Evolutionary conservation across 352 stramenopile genomes (phyloP).

Genomic region (Pythium guiyangense): DNA sequence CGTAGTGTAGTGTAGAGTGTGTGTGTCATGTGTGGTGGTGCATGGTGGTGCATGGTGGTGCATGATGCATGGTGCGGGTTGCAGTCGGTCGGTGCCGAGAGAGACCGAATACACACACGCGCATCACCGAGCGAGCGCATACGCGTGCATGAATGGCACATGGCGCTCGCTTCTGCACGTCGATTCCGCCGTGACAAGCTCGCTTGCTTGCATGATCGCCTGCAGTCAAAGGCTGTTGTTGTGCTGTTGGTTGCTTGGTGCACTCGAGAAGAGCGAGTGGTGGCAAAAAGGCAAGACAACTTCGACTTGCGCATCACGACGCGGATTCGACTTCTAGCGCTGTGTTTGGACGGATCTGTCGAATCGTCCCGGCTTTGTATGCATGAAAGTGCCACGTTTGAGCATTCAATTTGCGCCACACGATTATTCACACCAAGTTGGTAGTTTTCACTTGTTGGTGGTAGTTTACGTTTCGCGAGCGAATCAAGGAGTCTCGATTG

Average conservation of each 20-base stretch:
- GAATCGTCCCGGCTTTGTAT: neutral
- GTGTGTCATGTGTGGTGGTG: too few species aligned
- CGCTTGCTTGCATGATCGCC: neutral
- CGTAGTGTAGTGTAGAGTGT: neutral
- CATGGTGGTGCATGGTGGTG: too few species aligned
- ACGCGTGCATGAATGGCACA: too few species aligned
- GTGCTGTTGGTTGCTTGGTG: neutral
- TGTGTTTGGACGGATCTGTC: neutral
- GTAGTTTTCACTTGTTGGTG: neutral
- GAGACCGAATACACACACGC: too few species aligned
- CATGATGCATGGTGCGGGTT: too few species aligned
- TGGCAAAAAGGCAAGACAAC: neutral
- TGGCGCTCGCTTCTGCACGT: too few species aligned
- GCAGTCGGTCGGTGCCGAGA: too few species aligned
- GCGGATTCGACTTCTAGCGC: neutral
- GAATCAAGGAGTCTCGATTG: too few species aligned
- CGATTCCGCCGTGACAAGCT: neutral
- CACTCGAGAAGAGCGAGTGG: too few species aligned
- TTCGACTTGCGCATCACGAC: neutral
- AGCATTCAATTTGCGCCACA: slow-evolving; percentile 13
- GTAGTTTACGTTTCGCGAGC: too few species aligned
- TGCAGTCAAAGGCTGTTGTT: too few species aligned
- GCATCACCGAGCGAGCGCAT: too few species aligned
- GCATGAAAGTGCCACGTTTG: slow-evolving; percentile 9
- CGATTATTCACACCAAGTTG: slow-evolving; percentile 12